Base-by-base conservation (phyloP, 768 basidiomycete species). In the Cubamyces lactineus region DNA sequence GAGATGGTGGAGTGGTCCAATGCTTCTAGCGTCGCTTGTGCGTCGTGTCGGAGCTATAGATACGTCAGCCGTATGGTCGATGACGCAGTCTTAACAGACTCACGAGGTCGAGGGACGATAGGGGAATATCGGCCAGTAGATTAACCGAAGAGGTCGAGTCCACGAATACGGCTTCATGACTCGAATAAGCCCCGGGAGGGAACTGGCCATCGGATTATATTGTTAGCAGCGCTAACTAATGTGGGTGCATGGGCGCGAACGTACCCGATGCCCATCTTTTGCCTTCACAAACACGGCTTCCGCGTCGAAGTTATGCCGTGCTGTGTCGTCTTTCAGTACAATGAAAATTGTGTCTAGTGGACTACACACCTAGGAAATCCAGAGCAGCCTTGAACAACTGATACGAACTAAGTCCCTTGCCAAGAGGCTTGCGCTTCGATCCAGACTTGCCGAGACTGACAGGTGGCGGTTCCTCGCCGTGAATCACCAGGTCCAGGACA, bases 331-430 rank as follows among this genome's bases (percentile, higher is more conserved):
- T 1, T 58, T 49, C 19, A 43, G 34, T 23, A 63, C 42, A 15
- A 56, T 23, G 19, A 28, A 9, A 21, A 30, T 0, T 24, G 3
- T n/a, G 21, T 34, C 5, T 2, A 6, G 8, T 41, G 23, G 52
- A n/a, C 26, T 2, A 70, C 88, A 65, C 70, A 94, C 94, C 84
- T 23, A 98, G 72, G 69, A 95, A 88, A 71, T 95, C 92, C 66
- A 96, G 75, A 0, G 86, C 88, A 38, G 91, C 93, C 66, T 89
- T 85, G 73, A 98, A 89, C 28, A 96, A 79, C 71, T 96, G 94
- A 75, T 96, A 97, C 21, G 92, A 91, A 63, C 92, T 95, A 66
- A 98, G 71, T 1, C 94, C 91, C 58, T 82, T 84, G 5, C 93
- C 96, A 2, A 96, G 70, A 0, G 86, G 82, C 69, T 80, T 86